Evolutionary conservation across 192 early-diverging fungal species (phyloP), one percentile per base, ranked within the genome.

Genomic region (Hyaloraphidium curvatum): DNA sequence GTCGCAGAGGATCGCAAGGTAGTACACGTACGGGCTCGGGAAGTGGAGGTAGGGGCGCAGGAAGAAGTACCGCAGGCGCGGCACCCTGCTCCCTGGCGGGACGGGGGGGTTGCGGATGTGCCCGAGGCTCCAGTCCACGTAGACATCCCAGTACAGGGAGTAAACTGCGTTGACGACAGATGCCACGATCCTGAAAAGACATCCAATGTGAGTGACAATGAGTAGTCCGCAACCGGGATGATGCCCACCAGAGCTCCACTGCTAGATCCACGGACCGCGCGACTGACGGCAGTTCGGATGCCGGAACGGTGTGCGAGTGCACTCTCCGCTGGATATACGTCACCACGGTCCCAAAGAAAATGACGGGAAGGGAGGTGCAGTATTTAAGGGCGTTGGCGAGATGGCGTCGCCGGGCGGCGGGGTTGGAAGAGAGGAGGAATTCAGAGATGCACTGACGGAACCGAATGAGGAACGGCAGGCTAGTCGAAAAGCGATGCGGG

Each of bases 101-200:
- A 66, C 41, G 50, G 53, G 70, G 60, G 55, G 53, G 31, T 62
- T 62, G 54, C 56, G 39, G 43, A 39, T 43, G 54, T 70, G 55
- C 50, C 69, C 63, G 29, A 96, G 58, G 27, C 79, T 74, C 91
- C 91, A 97, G 64, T 94, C 92, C 60, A 88, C 80, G 16, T 72
- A 75, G 26, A 95, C 72, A 69, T 97, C 92, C 95, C 92, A 98
- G 64, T 91, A 92, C 35, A 91, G 79, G 2, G 86, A 91, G 65
- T 84, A 97, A 14, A 89, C 68, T 28, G 92, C 89, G 66, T 96
- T 94, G 52, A 94, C 63, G 23, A 80, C 68, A 0, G 84, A 80
- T 22, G 76, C 67, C 16, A 70, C 54, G n/a, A 81, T 52, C 74
- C 74, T 74, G 41, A 25, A 39, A 22, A 41, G 3, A 30, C 25